phyloP scores from a whole-genome alignment of 495 filamentous ascomycete species.

The Penicillium subrubescens region DNA sequence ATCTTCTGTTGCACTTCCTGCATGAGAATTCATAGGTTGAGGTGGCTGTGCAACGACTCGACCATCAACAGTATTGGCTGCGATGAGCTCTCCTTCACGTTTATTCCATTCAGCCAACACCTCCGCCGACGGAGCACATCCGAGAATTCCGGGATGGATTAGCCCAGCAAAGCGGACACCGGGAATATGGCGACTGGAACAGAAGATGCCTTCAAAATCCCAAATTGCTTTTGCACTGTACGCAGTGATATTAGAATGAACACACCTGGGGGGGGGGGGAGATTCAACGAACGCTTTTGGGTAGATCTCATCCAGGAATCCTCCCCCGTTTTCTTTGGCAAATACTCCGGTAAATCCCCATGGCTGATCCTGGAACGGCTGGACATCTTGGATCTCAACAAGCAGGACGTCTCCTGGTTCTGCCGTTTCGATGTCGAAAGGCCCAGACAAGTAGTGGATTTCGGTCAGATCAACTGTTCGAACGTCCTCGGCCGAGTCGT shows the following conservation, averaged over 20 bases:
- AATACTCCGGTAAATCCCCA: constrained; percentile 96
- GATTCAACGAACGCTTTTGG: constrained; percentile 64
- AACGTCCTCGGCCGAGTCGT: constrained; percentile 88
- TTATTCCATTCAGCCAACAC: constrained; percentile 77
- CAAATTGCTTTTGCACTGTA: constrained; percentile 89
- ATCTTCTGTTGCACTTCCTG: constrained; percentile 62
- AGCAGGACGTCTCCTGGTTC: constrained; percentile 85
- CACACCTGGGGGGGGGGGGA: too few relatives aligned
- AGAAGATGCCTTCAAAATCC: constrained; percentile 97
- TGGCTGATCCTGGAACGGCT: constrained; percentile 81
- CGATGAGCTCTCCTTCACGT: constrained; percentile 77
- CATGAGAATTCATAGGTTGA: constrained; percentile 68
- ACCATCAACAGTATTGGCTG: constrained; percentile 59
- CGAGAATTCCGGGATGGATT: constrained; percentile 93
- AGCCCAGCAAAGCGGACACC: constrained; percentile 86
- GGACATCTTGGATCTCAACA: constrained; percentile 95
- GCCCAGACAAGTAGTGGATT: constrained; percentile 87
- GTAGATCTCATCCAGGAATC: constrained; percentile 89
- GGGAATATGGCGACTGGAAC: constrained; percentile 87
- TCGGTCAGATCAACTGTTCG: constrained; percentile 81
- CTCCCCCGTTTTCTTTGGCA: constrained; percentile 80
- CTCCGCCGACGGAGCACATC: constrained; percentile 78
- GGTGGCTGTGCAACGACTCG: constrained; percentile 84
- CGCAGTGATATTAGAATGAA: not conserved
- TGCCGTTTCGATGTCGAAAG: constrained; percentile 86